These are phyloP conservation scores for Fragaria ananassa DNA, from an alignment of 306 rosid species.

Conservation along the genomic window DNA sequence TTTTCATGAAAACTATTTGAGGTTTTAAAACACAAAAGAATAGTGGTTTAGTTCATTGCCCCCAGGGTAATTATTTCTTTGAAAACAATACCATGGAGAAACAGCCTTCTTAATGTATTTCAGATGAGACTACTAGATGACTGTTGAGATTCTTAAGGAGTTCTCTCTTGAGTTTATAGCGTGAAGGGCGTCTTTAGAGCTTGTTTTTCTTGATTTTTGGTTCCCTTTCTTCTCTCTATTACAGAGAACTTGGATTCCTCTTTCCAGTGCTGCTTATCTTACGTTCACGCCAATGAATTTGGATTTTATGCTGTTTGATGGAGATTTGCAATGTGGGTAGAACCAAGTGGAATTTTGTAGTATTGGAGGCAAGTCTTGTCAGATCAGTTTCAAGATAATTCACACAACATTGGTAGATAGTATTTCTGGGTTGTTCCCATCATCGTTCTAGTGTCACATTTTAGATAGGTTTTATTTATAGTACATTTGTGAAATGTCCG, in stretches of 20 bases:
- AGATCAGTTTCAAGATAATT: background rate
- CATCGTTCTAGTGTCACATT: background rate
- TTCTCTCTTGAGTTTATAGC: background rate
- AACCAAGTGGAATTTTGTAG: background rate
- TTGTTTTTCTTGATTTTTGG: background rate
- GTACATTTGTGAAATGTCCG: too few species aligned
- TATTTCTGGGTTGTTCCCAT: background rate
- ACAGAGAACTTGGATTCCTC: background rate
- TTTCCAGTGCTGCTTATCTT: background rate
- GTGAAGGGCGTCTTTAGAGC: background rate
- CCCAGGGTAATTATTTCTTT: background rate
- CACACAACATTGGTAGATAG: background rate
- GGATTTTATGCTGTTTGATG: background rate
- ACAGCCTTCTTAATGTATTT: background rate
- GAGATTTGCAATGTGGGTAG: background rate
- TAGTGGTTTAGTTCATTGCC: background rate
- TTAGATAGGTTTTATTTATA: background rate
- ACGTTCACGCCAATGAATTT: background rate
- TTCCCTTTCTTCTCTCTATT: background rate
- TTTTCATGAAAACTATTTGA: background rate
- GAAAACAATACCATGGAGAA: background rate
- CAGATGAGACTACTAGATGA: background rate
- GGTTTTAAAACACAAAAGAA: background rate
- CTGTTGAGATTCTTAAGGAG: constrained; percentile 3
- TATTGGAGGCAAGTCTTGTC: background rate